Conservation (phyloP, 164 flowering plant species). For the Protea cynaroides region DNA sequence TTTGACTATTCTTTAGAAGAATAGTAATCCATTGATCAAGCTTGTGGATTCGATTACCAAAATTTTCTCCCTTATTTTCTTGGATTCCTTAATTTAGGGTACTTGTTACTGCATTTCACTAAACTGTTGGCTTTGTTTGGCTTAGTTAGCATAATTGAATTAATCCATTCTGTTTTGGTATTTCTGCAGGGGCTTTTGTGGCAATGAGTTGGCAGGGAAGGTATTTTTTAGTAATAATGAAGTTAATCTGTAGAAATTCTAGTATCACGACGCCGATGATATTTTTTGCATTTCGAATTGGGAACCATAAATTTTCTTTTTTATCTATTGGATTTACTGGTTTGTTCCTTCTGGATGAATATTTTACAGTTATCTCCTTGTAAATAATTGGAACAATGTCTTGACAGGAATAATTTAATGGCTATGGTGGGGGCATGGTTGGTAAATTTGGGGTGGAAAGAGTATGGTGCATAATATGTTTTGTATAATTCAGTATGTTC, state of each 20-base stretch:
- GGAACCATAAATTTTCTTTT: neutral
- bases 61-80: neutral
- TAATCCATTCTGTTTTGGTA: neutral
- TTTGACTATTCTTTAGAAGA: neutral
- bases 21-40: neutral
- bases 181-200: conserved; percentile 57
- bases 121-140: neutral
- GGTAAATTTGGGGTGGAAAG: no score
- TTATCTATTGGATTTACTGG: no score
- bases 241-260: neutral
- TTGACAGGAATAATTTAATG: no score
- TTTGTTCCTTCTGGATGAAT: no score
- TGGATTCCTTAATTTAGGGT: neutral
- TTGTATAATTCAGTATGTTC: no score
- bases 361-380: no score
- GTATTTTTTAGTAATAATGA: conserved; percentile 25
- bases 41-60: neutral
- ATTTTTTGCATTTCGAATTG: neutral
- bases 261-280: neutral
- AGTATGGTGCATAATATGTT: no score
- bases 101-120: neutral
- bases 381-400: no score
- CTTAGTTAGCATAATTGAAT: neutral
- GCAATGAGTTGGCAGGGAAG: conserved; percentile 60
- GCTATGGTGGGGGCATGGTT: no score